phyloP scores from a whole-genome alignment of 306 rosid species.

The Cyamopsis tetragonoloba region DNA sequence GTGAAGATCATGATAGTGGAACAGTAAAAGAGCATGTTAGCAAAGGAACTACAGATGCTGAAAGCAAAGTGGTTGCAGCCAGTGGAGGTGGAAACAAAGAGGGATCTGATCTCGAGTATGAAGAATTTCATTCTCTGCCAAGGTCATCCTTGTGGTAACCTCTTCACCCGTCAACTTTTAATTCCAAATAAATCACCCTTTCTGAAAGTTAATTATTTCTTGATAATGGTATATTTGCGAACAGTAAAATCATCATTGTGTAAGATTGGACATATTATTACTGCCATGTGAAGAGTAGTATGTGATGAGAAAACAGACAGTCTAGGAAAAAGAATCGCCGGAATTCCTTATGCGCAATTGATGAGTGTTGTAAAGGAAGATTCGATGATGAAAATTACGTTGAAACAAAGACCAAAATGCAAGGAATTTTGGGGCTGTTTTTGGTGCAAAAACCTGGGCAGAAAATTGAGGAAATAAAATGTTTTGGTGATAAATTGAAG shows the following conservation, averaged over 20 bases:
- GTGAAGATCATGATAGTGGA: constrained; percentile 33
- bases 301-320: too few species aligned
- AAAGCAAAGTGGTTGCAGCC: constrained; percentile 50
- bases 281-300: background rate
- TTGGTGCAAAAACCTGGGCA: too few species aligned
- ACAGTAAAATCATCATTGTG: background rate
- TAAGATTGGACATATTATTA: constrained; percentile 4
- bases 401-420: too few species aligned
- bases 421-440: too few species aligned
- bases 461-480: too few species aligned
- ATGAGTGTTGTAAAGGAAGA: too few species aligned
- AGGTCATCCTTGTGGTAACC: constrained; percentile 80
- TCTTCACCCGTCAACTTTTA: constrained; percentile 23
- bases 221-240: background rate
- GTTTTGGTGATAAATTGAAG: too few species aligned
- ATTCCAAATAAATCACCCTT: background rate
- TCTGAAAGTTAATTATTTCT: background rate
- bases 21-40: constrained; percentile 39
- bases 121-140: constrained; percentile 42
- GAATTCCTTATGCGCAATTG: too few species aligned
- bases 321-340: too few species aligned
- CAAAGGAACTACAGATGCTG: constrained; percentile 42
- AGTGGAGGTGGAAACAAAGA: constrained; percentile 73
- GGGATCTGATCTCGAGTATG: constrained; percentile 43
- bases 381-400: too few species aligned